Conservation (phyloP, 2,329 filamentous ascomycete species). For the Hymenoscyphus infarciens region DNA sequence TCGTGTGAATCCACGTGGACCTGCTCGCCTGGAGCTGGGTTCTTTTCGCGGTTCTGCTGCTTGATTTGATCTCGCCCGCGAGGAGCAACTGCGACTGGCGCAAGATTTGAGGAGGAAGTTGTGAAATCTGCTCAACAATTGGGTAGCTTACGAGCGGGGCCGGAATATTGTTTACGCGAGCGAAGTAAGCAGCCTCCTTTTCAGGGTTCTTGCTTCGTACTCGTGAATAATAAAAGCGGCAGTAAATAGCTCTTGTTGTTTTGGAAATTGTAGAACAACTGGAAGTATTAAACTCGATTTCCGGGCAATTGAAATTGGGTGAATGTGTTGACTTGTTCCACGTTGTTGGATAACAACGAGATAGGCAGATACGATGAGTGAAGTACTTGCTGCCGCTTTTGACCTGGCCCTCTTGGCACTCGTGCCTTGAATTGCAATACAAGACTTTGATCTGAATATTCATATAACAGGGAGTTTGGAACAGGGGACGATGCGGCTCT, state of each 20-base stretch:
- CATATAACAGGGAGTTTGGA: neutral
- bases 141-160: conserved; percentile 1
- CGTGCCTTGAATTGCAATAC: neutral
- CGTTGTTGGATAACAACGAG: too few species aligned
- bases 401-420: neutral
- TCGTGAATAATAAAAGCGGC: too few species aligned
- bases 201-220: neutral
- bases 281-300: too few species aligned
- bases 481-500: neutral
- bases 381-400: too few species aligned
- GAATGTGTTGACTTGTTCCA: too few species aligned
- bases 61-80: neutral
- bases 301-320: too few species aligned
- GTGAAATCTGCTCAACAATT: neutral
- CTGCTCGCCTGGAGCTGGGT: neutral
- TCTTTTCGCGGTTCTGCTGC: neutral
- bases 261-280: too few species aligned
- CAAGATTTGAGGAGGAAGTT: neutral
- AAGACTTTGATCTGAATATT: neutral
- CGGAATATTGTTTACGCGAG: conserved; percentile 3
- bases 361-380: too few species aligned
- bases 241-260: too few species aligned
- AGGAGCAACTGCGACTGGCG: neutral
- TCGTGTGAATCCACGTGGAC: neutral
- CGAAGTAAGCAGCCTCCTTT: neutral